Evolutionary conservation across 225 moss, liverwort and hornwort species (phyloP).

Genomic region (Thuidium tamariscinum): DNA sequence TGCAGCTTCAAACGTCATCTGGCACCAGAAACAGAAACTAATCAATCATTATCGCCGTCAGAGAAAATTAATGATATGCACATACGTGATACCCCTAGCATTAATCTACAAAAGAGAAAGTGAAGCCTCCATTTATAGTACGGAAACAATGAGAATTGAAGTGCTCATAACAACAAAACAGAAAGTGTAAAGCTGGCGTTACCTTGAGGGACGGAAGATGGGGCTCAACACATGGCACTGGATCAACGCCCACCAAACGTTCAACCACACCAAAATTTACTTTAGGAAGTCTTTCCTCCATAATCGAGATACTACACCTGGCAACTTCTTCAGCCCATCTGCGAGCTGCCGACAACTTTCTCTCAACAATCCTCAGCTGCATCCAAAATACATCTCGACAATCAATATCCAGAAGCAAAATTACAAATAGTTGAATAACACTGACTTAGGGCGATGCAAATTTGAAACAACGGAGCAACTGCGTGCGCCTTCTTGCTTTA

Average conservation of each 20-base stretch:
- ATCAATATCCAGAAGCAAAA: background rate
- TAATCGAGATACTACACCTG: slow-evolving; percentile 33
- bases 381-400: background rate
- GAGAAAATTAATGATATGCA: background rate
- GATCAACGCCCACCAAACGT: slow-evolving; percentile 51
- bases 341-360: slow-evolving; percentile 48
- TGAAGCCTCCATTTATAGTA: background rate
- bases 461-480: background rate
- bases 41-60: background rate
- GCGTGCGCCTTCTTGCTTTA: background rate
- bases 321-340: slow-evolving; percentile 89
- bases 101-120: background rate
- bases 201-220: slow-evolving; percentile 63
- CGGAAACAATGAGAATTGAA: background rate
- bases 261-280: slow-evolving; percentile 35
- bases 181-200: background rate
- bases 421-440: background rate
- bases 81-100: background rate
- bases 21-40: slow-evolving; percentile 1
- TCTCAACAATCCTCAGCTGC: slow-evolving; percentile 69
- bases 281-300: slow-evolving; percentile 42
- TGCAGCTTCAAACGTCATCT: slow-evolving; percentile 52
- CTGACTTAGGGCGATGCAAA: background rate
- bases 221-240: slow-evolving; percentile 68
- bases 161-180: background rate